Evolutionary conservation across 768 basidiomycete species (phyloP), one percentile per base, ranked within the genome.

Genomic region (Suillus clintonianus): DNA sequence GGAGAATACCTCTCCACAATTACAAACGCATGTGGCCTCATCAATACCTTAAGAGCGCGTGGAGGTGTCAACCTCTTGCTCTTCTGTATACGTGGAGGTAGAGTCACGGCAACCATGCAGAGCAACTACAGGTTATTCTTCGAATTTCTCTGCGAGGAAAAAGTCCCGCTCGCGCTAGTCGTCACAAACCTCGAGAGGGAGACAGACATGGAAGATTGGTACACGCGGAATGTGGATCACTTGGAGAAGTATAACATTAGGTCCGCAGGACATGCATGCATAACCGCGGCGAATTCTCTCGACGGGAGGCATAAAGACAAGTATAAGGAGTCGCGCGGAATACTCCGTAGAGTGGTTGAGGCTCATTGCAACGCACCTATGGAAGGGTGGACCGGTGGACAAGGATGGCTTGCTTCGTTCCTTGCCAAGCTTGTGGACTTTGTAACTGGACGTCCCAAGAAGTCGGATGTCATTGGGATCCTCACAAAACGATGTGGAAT

Each of bases 151-250:
- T 83, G 82, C 63, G 71, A 65, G 53, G 64, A 70, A 19, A 7
- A 66, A 27, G 82, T 74, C 14, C 74, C 74, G 41, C 69, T 75
- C 64, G 70, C 67, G 6, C 48, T 77, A 22, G 67, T 76, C 32
- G 65, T 83, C 48, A 83, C 80, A 3, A 78, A 82, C 30, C 74
- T 83, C 5, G 81, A 81, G 61, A 67, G 74, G 37, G 77, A 79
- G 48, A 8, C 48, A 5, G 15, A 56, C 14, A 78, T 79, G 77
- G 77, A 78, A 36, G 34, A 56, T 6, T 78, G 78, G 77, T 78
- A 79, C 77, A 57, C 37, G 13, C 64, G 72, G 54, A 77, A 79
- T 57, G 50, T 65, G 14, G 39, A 54, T 9, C 53, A 62, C 59
- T 78, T 78, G 45, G 48, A 54, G 41, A 62, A 9, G 61, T 70